Percentiles rank a stretch among this genome's conserved stretches.
These are phyloP conservation scores for Staphylotrichum tortipilum DNA, from an alignment of 495 filamentous ascomycete genomes.

Conservation along the genomic window DNA sequence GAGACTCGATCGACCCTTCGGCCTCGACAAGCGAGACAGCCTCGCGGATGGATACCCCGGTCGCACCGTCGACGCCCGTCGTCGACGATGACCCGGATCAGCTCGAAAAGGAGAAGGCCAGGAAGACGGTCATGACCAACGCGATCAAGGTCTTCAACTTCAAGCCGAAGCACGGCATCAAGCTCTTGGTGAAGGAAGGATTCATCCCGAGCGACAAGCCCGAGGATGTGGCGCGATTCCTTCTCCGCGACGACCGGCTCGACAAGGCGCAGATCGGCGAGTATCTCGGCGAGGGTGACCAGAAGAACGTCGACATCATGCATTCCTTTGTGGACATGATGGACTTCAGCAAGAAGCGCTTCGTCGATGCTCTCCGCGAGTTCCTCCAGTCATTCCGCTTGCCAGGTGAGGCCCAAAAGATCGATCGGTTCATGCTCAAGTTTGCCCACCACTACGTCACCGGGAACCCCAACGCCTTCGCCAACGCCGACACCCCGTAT, in stretches of 20 bases:
- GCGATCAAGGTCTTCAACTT: constrained; percentile 92
- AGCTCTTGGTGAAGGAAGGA: constrained; percentile 67
- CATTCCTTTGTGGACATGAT: constrained; percentile 94
- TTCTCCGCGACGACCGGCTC: constrained; percentile 63
- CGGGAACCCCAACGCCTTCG: constrained; percentile 94
- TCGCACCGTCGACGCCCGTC: constrained; percentile 62
- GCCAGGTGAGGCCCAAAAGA: constrained; percentile 96
- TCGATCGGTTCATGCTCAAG: constrained; percentile 98
- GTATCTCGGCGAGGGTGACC: constrained; percentile 87
- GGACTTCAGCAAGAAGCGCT: constrained; percentile 89
- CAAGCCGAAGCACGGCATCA: constrained; percentile 93
- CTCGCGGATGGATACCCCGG: constrained; percentile 51
- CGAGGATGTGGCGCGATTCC: constrained; percentile 76
- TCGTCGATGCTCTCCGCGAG: constrained; percentile 81
- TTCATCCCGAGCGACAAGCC: constrained; percentile 73
- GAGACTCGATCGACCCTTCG: constrained; percentile 71
- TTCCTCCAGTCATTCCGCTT: constrained; percentile 94
- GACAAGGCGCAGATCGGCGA: constrained; percentile 92
- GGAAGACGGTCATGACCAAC: constrained; percentile 84
- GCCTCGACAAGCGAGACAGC: constrained; percentile 37
- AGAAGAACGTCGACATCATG: constrained; percentile 92
- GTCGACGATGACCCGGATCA: constrained; percentile 84
- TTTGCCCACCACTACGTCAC: constrained; percentile 93
- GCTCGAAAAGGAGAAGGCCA: constrained; percentile 84
- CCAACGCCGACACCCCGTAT: constrained; percentile 96